These are phyloP conservation scores for Magnolia sinica DNA, from an alignment of 164 flowering plant genomes.

Conservation along the genomic window DNA sequence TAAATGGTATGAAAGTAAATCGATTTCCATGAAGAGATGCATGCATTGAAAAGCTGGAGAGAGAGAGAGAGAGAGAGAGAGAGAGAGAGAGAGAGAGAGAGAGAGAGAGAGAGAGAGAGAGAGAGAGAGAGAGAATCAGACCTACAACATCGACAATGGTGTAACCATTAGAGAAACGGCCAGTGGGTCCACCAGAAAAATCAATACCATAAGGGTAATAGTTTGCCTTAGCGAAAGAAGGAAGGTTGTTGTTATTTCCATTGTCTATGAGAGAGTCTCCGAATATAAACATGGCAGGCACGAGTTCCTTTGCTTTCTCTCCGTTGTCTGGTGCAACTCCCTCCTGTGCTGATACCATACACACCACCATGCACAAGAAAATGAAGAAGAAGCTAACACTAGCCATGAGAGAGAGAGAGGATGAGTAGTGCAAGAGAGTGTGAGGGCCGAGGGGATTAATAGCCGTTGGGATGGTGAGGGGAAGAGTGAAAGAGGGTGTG, in stretches of 20 bases:
- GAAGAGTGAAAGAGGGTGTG: background rate
- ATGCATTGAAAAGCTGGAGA: background rate
- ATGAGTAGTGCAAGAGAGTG: background rate
- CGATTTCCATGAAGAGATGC: background rate
- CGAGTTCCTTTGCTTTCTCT: slow-evolving; percentile 28
- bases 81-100: background rate
- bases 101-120: background rate
- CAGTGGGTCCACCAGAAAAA: slow-evolving; percentile 76
- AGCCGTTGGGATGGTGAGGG: background rate
- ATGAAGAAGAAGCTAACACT: background rate
- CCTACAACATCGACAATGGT: slow-evolving; percentile 81
- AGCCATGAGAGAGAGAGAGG: slow-evolving; percentile 12
- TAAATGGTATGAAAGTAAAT: background rate
- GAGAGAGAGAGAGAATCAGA: slow-evolving; percentile 7
- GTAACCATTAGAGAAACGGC: slow-evolving; percentile 86
- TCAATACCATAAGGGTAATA: slow-evolving; percentile 91
- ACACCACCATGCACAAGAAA: background rate
- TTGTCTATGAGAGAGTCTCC: slow-evolving; percentile 86
- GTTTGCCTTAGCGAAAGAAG: slow-evolving; percentile 89
- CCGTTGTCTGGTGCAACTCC: slow-evolving; percentile 5
- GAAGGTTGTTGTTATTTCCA: slow-evolving; percentile 71
- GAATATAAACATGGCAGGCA: slow-evolving; percentile 71
- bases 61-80: background rate
- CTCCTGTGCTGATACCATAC: slow-evolving; percentile 6
- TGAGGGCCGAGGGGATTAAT: background rate